Base-by-base conservation (phyloP, 345 rosid species). In the Noccaea bulbosa region DNA sequence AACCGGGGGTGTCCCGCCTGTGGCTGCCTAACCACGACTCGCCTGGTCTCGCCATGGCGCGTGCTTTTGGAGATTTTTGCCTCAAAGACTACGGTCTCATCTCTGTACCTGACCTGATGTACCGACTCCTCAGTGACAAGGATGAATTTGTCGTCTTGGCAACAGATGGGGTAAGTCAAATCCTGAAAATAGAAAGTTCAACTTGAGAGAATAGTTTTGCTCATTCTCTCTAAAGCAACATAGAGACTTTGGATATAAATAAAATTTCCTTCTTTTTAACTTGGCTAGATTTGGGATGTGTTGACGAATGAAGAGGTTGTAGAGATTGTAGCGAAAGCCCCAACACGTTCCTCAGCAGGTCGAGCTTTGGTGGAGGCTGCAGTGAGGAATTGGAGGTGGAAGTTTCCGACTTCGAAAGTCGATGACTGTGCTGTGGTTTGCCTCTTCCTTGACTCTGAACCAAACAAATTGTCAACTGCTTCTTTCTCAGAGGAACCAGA, bases 1-100 rank as follows among this genome's bases (percentile, higher is more conserved):
- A 95, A 77, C 99, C 99, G 0, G 98, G 91, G 65, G 99, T 95
- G 72, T 75, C 89, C 4, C 87, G 99, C 69, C 86, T 95, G 14
- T 95, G 99, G 99, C 83, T 95, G 38, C 99, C 99, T 57, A 85
- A 95, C 81, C 78, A 77, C 78, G 83, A 92, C 71, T 85, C 98
- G 16, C 99, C 99, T 59, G 99, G 99, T 51, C 91, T 95, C 7
- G 99, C 99, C 47, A 95, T 95, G 99, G 94, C 99, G 6, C 92
- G 99, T 51, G 99, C 99, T 52, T 88, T 95, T 64, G 98, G 99
- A 71, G 98, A 95, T 81, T 95, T 92, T 79, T 92, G 99, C 77
- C 97, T 95, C 11, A 87, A 90, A 76, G 93, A 95, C 73, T 95
- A 71, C 66, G 99, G 99, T 66, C 86, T 95, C 41, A 95, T 95